Evolutionary conservation across 768 basidiomycete genomes (phyloP).

Genomic region (Rhodosporidiobolus odoratus): DNA sequence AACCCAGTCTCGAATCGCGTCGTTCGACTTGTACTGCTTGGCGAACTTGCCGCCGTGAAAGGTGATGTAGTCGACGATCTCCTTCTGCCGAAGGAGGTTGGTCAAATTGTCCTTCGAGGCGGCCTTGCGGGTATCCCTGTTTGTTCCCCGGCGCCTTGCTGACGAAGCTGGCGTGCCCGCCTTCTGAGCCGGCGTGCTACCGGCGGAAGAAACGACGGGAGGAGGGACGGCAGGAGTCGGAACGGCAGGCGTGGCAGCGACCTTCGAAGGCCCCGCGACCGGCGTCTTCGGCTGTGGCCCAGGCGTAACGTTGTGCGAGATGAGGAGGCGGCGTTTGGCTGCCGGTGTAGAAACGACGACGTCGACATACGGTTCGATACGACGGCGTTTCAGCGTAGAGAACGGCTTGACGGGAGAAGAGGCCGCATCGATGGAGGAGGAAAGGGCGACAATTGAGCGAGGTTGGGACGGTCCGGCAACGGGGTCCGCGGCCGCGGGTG

Average conservation of each 20-base stretch:
- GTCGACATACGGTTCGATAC: slow-evolving; percentile 2
- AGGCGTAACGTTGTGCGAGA: too few relatives aligned
- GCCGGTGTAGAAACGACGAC: not conserved
- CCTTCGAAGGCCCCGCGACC: not conserved
- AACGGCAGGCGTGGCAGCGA: too few relatives aligned
- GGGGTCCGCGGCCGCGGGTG: not conserved
- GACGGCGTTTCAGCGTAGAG: not conserved
- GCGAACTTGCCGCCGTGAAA: slow-evolving; percentile 64
- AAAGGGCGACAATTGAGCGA: not conserved
- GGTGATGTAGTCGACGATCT: slow-evolving; percentile 64
- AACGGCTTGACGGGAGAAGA: not conserved
- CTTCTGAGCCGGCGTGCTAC: not conserved
- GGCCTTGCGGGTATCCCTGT: not conserved
- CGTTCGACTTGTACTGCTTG: slow-evolving; percentile 49
- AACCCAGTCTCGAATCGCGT: not conserved
- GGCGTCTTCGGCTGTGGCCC: too few relatives aligned
- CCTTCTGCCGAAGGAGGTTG: slow-evolving; percentile 71
- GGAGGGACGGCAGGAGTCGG: not conserved
- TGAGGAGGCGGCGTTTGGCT: too few relatives aligned
- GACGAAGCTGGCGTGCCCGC: not conserved
- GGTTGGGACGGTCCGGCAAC: not conserved
- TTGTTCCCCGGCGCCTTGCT: not conserved
- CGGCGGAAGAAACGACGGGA: not conserved
- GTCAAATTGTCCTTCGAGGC: slow-evolving; percentile 57
- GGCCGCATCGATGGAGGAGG: not conserved